phyloP scores from a whole-genome alignment of 352 stramenopile species.

The Globisporangium rhizosaccharum region DNA sequence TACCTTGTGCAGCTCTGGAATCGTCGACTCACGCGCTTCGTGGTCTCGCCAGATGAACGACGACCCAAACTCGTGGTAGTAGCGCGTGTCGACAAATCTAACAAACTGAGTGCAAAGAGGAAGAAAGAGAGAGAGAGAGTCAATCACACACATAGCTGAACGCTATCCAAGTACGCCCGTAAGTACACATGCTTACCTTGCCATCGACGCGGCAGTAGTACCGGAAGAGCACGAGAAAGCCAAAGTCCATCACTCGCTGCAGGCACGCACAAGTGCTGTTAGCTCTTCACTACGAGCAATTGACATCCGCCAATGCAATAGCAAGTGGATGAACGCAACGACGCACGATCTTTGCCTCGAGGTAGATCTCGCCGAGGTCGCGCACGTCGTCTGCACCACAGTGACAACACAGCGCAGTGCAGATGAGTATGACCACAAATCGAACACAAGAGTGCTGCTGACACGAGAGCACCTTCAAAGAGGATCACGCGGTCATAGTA shows the following conservation, averaged over 20 bases:
- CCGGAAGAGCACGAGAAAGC: conserved; percentile 56
- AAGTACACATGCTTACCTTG: conserved; percentile 26
- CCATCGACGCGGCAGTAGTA: conserved; percentile 58
- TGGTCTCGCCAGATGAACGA: conserved; percentile 51
- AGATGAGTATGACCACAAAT: background rate
- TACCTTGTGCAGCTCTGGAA: conserved; percentile 37
- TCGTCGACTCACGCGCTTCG: conserved; percentile 32
- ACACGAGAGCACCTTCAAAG: conserved; percentile 40
- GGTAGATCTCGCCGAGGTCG: conserved; percentile 57
- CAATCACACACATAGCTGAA: too few relatives aligned
- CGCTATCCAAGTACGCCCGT: background rate
- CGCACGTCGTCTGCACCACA: conserved; percentile 44
- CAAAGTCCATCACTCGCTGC: conserved; percentile 60
- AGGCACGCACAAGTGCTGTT: background rate
- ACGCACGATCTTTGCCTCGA: conserved; percentile 51
- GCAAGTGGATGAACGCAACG: background rate
- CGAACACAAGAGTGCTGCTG: background rate
- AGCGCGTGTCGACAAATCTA: conserved; percentile 45
- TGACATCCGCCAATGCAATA: background rate
- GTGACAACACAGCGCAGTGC: background rate
- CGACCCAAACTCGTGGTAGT: conserved; percentile 60
- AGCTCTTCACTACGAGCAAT: background rate
- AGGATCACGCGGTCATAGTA: conserved; percentile 55
- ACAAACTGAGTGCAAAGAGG: conserved; percentile 20
- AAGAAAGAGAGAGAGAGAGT: too few relatives aligned